Conservation (phyloP, 768 basidiomycete species). For the Phaeotremella skinneri region DNA sequence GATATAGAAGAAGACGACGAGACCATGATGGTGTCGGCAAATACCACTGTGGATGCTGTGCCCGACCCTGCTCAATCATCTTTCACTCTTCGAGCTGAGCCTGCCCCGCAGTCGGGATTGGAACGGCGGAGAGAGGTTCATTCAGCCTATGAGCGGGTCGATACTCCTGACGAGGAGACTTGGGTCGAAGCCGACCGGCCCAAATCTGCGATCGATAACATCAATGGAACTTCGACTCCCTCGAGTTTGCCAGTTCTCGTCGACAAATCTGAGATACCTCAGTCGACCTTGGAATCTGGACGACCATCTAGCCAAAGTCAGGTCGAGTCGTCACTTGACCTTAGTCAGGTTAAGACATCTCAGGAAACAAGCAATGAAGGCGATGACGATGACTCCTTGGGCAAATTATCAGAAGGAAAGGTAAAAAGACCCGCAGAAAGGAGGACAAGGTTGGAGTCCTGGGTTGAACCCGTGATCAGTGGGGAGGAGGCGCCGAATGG, state of each 20-base stretch:
- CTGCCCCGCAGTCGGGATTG: neutral
- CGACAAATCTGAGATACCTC: neutral
- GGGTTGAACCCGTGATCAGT: conserved; percentile 17
- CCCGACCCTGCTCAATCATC: neutral
- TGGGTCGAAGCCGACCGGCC: neutral
- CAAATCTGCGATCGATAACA: neutral
- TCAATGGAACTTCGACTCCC: neutral
- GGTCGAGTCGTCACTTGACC: no score
- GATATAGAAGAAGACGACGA: conserved; percentile 5
- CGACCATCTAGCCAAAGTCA: neutral
- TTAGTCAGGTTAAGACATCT: neutral
- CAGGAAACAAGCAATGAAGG: neutral
- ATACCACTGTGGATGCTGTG: conserved; percentile 14
- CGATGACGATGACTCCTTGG: neutral
- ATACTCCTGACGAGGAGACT: neutral
- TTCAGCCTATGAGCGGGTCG: neutral
- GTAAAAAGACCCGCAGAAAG: neutral
- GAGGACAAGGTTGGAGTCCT: conserved; percentile 11
- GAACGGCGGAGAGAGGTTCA: neutral
- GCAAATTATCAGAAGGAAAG: neutral
- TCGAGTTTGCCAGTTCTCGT: neutral
- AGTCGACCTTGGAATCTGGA: neutral
- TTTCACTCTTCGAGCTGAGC: neutral
- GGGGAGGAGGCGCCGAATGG: conserved; percentile 24
- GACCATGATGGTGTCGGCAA: conserved; percentile 6